Evolutionary conservation across 2,329 filamentous ascomycete species (phyloP).

Genomic region (Fusarium duplospermum): DNA sequence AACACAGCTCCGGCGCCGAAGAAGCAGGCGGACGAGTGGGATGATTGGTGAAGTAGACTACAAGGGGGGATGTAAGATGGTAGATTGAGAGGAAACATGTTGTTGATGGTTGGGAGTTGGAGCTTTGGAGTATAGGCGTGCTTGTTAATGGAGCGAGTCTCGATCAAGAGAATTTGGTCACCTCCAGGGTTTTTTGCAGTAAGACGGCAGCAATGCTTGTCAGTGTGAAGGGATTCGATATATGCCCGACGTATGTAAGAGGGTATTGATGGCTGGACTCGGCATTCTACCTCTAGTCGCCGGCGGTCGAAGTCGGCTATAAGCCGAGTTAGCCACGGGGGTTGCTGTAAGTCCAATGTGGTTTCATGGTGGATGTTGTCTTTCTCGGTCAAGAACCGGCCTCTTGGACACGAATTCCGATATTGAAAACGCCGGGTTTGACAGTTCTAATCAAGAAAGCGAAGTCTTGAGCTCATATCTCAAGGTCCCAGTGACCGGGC

Average conservation of each 20-base stretch:
- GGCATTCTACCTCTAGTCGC: constrained; percentile 31
- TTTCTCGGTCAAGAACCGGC: not conserved
- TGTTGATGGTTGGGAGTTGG: constrained; percentile 39
- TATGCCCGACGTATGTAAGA: constrained; percentile 3
- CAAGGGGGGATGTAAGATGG: constrained; percentile 4
- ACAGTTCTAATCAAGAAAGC: not conserved
- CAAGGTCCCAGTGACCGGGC: not conserved
- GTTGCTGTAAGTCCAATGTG: not conserved
- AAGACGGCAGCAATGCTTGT: constrained; percentile 19
- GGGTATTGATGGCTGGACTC: constrained; percentile 28
- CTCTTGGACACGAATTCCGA: not conserved
- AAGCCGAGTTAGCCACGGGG: not conserved
- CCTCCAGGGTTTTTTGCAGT: constrained; percentile 14
- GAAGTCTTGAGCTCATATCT: not conserved
- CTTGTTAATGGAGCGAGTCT: constrained; percentile 34
- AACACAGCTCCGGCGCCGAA: constrained; percentile 48
- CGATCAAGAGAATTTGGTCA: constrained; percentile 15
- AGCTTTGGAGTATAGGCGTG: constrained; percentile 46
- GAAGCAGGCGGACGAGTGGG: constrained; percentile 70
- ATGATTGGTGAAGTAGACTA: constrained; percentile 64
- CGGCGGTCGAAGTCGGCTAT: constrained; percentile 12
- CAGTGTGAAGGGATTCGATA: not conserved
- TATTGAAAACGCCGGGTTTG: not conserved
- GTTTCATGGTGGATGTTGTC: not conserved
- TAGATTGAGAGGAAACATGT: constrained; percentile 15